These are phyloP conservation scores for Xylaria castorea DNA, from an alignment of 495 filamentous ascomycete species.

Conservation along the genomic window DNA sequence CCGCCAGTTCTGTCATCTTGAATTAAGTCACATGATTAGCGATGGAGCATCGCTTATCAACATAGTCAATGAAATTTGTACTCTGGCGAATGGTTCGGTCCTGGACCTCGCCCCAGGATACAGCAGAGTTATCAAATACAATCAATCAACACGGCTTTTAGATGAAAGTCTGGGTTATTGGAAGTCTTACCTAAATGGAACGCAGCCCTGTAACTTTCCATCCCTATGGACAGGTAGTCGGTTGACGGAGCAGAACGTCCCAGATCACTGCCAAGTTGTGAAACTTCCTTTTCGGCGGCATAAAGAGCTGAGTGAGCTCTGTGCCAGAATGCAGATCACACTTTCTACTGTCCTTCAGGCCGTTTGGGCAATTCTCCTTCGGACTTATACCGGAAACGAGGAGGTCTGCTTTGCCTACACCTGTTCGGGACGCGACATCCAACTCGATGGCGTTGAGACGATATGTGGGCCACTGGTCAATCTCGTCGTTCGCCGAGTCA, in stretches of 20 bases:
- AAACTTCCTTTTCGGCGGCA: constrained; percentile 1
- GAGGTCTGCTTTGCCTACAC: constrained; percentile 64
- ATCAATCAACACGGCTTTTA: constrained; percentile 4
- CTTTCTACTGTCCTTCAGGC: constrained; percentile 59
- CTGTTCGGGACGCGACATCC: constrained; percentile 57
- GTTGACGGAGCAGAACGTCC: background rate
- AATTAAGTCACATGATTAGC: constrained; percentile 16
- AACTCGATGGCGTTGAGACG: constrained; percentile 53
- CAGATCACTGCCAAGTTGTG: constrained; percentile 7
- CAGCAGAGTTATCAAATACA: constrained; percentile 3
- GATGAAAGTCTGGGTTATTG: constrained; percentile 8
- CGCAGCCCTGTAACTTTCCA: constrained; percentile 11
- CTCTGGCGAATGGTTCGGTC: constrained; percentile 4
- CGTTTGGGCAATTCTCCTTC: constrained; percentile 61
- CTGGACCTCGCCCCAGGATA: background rate
- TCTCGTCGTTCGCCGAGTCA: constrained; percentile 59
- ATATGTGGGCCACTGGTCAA: constrained; percentile 63
- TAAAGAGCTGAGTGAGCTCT: constrained; percentile 37
- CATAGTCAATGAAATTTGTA: constrained; percentile 3
- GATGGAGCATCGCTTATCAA: constrained; percentile 13
- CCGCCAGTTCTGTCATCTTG: constrained; percentile 3
- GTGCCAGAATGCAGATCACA: constrained; percentile 57
- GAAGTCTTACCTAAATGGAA: constrained; percentile 11
- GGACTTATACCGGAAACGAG: constrained; percentile 54
- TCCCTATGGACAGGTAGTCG: background rate